Evolutionary conservation across 2,329 filamentous ascomycete genomes (phyloP), one percentile per base, ranked within the genome.

Genomic region (Teratosphaeriaceae sp.): DNA sequence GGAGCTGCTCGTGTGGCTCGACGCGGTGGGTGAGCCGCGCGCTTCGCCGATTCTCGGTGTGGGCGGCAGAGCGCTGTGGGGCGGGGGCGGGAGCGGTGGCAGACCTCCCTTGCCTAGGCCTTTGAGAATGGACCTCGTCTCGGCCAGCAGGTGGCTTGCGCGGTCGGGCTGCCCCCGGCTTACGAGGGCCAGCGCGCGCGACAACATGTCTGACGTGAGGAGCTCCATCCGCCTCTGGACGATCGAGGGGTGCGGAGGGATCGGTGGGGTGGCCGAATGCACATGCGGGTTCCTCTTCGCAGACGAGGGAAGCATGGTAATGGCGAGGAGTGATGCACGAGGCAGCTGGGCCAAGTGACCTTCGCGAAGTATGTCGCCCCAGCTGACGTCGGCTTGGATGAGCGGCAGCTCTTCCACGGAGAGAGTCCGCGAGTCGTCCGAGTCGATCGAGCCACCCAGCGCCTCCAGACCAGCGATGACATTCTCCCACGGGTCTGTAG

Each of bases 151-250:
- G 43, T 94, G 94, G 55, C 94, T 85, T 0, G 89, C 92, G 26
- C 89, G 84, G 58, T 98, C 92, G 61, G 96, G 87, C 66, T 97
- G 90, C 24, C 87, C 88, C 27, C 88, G 80, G 47, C 87, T 87
- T 16, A 97, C 89, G 16, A 98, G 76, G 0, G 88, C 95, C 47
- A 98, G 71, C 12, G 92, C 89, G 45, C 92, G 78, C 6, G 88
- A 94, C 50, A 98, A 77, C 92, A 98, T 98, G 63, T 98, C 92
- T 1, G 90, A 97, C 2, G 92, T 97, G 41, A 98, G 76, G 22
- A 98, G 74, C 66, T 98, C 92, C 92, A 98, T 98, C 35, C 92
- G 84, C 30, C 92, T 80, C 67, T 98, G 92, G 5, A 98, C 90
- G 46, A 98, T 88, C 49, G 84, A 87, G 3, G 92, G 89, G 61